phyloP scores from a whole-genome alignment of 352 stramenopile genomes.

The Blastocystis sp. region DNA sequence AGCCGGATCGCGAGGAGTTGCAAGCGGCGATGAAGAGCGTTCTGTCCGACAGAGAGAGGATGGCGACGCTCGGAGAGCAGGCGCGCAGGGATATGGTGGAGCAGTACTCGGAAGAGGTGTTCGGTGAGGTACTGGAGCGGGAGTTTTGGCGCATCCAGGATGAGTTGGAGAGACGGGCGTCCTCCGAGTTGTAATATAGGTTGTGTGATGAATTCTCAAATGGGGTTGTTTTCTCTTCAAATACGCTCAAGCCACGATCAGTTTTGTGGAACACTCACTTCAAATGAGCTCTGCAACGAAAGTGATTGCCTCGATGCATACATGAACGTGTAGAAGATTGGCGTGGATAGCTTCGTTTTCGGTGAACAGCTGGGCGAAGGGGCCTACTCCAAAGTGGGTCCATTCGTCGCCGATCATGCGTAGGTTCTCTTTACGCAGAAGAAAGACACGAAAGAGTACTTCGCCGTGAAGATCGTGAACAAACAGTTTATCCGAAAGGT shows the following conservation, averaged over 20 bases:
- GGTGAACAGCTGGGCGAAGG: constrained; percentile 64
- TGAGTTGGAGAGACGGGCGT: neutral
- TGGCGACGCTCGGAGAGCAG: constrained; percentile 79
- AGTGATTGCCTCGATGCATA: neutral
- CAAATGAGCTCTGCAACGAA: neutral
- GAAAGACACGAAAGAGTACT: constrained; percentile 71
- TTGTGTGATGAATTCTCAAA: neutral
- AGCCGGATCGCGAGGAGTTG: constrained; percentile 83
- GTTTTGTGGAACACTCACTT: too few species aligned
- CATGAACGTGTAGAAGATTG: constrained; percentile 34
- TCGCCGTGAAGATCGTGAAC: constrained; percentile 77
- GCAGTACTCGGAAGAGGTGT: constrained; percentile 82
- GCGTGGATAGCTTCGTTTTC: constrained; percentile 49
- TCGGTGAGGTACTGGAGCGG: constrained; percentile 80
- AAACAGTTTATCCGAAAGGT: constrained; percentile 75
- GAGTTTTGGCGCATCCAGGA: constrained; percentile 47
- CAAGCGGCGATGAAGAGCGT: constrained; percentile 80
- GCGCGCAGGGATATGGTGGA: constrained; percentile 84
- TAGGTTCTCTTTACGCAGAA: constrained; percentile 49
- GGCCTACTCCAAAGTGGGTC: constrained; percentile 5
- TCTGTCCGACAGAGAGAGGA: constrained; percentile 80
- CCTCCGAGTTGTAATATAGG: constrained; percentile 2
- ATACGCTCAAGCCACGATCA: too few species aligned
- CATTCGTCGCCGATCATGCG: neutral
- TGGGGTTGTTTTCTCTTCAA: too few species aligned